Evolutionary conservation across 768 basidiomycete species (phyloP).

Genomic region (Lactarius hengduanensis): DNA sequence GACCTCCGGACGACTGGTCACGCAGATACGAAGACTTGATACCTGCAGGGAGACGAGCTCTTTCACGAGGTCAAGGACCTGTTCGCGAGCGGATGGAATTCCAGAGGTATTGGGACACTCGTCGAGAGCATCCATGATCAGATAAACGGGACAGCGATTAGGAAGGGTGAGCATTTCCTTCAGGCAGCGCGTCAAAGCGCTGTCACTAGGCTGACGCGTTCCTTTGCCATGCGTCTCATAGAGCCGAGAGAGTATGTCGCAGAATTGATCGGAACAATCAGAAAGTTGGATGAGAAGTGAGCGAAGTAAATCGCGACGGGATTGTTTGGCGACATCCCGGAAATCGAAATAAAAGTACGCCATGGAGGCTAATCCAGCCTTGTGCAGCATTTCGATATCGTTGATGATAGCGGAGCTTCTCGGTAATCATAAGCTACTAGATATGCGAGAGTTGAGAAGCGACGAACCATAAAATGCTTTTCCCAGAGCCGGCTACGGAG

Average conservation of each 20-base stretch:
- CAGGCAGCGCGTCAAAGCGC: not conserved
- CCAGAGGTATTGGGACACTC: not conserved
- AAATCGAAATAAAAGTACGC: no score
- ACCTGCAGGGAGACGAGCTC: not conserved
- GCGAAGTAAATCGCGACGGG: no score
- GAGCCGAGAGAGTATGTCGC: not conserved
- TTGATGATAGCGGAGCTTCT: no score
- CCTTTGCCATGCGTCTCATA: not conserved
- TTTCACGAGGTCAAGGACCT: not conserved
- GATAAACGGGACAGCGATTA: not conserved
- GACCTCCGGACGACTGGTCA: not conserved
- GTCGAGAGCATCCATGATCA: not conserved
- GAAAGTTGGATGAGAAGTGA: not conserved
- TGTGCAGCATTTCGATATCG: no score
- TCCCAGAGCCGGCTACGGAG: no score
- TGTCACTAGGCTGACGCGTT: not conserved
- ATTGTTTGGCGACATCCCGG: no score
- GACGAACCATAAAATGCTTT: no score
- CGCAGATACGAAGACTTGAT: not conserved
- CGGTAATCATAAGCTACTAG: no score
- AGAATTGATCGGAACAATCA: not conserved
- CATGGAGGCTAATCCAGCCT: no score
- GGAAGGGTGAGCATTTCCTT: not conserved
- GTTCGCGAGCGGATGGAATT: not conserved
- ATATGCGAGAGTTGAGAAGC: no score